Percentiles rank a stretch among this genome's conserved stretches.
Conservation (phyloP, 2,329 filamentous ascomycete genomes). For the Arthrobotrys sinensis region DNA sequence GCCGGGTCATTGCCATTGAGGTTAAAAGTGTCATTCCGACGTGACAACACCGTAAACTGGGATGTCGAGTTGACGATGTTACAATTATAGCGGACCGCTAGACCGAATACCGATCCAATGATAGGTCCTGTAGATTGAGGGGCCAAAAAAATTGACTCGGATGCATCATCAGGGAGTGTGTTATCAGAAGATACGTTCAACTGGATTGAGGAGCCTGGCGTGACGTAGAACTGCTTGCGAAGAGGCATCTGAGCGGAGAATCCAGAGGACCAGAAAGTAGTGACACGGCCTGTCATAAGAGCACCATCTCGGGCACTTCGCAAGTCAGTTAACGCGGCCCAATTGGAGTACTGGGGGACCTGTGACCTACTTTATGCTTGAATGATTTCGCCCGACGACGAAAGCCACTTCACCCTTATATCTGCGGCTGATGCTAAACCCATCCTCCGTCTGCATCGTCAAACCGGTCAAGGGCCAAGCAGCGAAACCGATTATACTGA, state of each 20-base stretch:
- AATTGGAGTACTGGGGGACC: neutral
- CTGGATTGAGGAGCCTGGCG: conserved; percentile 36
- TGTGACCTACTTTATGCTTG: conserved; percentile 48
- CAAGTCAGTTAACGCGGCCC: neutral
- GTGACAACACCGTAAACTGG: conserved; percentile 45
- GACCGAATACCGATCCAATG: conserved; percentile 41
- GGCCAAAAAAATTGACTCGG: conserved; percentile 45
- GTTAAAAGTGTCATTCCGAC: conserved; percentile 42
- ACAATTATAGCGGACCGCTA: conserved; percentile 53
- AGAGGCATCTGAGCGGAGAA: conserved; percentile 47
- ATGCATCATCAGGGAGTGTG: conserved; percentile 47
- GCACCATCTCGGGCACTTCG: conserved; percentile 43
- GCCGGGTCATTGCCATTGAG: neutral
- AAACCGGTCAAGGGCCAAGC: conserved; percentile 54
- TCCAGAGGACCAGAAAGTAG: conserved; percentile 50
- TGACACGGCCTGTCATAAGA: conserved; percentile 36
- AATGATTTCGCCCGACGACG: conserved; percentile 44
- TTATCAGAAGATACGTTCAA: conserved; percentile 39
- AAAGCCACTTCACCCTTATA: conserved; percentile 21
- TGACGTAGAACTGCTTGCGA: conserved; percentile 49
- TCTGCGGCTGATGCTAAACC: conserved; percentile 36
- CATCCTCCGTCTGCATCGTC: conserved; percentile 52
- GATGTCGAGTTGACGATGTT: conserved; percentile 45
- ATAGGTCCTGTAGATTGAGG: conserved; percentile 44
- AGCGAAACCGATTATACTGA: conserved; percentile 53